Base-by-base conservation (phyloP, 2,329 filamentous ascomycete genomes). In the Calonectria pseudoturangicola region DNA sequence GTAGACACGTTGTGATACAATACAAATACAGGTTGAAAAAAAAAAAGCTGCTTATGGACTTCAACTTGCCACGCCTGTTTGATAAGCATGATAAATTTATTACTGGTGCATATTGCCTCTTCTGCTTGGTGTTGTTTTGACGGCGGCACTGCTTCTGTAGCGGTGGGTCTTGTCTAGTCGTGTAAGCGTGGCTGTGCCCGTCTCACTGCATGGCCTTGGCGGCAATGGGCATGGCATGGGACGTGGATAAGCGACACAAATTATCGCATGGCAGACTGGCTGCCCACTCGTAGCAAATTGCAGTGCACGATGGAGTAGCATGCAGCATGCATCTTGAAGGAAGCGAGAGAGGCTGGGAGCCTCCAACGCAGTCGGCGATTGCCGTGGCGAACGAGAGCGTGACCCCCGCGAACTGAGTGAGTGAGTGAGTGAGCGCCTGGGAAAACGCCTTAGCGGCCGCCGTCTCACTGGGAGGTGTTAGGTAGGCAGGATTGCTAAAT, bases 381-480 rank as follows among this genome's bases (percentile, higher is more conserved):
- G 21, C 45, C 39, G 54, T 60, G 54, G 54, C 54, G 33, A 33
- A 60, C 41, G 25, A 25, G 30, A 9, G n/a, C 9, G 9, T 21
- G 21, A 16, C 9, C 5, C 25, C 15, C 33, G 10, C 33, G 33
- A 12, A 6, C 13, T 41, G 39, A 21, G 16, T 25, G 21, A 21
- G 21, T 21, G 21, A 21, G 21, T 21, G 21, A 21, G 21, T 21
- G 21, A 21, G 21, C 21, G 54, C 36, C 54, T 27, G 16, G 16
- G 39, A 47, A 63, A 33, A 63, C 27, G 58, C 58, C 58, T 63
- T n/a, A 27, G 58, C 58, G 39, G 58, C 41, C 30, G 58, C 58
- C 54, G 18, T 2, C 16, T 43, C 10, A 9, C 8, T 36, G 33
- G 33, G 33, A 36, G 10, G 7, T 36, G 33, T 9, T 12, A 9